These are phyloP conservation scores for Vachellia pachyceras DNA, from an alignment of 306 rosid species.

Conservation along the genomic window DNA sequence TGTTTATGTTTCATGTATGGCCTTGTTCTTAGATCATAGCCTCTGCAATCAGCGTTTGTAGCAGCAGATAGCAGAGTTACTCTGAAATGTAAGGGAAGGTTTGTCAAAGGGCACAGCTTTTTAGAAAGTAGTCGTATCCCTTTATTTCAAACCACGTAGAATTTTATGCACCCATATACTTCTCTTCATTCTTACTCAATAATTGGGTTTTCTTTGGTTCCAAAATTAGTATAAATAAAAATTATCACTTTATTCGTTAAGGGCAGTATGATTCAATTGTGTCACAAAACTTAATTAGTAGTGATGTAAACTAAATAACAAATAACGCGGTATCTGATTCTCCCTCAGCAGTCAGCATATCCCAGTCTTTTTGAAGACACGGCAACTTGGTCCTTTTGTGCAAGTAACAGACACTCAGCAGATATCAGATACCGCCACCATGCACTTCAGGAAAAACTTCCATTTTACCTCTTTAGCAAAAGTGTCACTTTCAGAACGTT, in stretches of 20 bases:
- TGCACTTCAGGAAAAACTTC: background rate
- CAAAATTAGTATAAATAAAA: background rate
- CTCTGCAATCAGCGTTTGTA: constrained; percentile 1
- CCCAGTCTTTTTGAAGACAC: background rate
- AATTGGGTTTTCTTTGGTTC: background rate
- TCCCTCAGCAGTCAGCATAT: background rate
- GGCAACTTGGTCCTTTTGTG: background rate
- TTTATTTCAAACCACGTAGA: constrained; percentile 35
- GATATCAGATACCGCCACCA: background rate
- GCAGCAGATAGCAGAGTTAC: constrained; percentile 10
- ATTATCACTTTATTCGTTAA: background rate
- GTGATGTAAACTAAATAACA: background rate
- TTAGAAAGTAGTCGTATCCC: constrained; percentile 19
- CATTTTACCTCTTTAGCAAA: background rate
- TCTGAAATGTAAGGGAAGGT: constrained; percentile 24
- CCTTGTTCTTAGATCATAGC: constrained; percentile 27
- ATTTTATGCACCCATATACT: constrained; percentile 27
- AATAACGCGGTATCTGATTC: background rate
- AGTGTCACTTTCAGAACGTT: too few relatives aligned
- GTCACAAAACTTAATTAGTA: background rate
- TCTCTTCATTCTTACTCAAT: background rate
- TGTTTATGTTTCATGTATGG: constrained; percentile 34
- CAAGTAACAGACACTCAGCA: background rate
- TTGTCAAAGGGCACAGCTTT: constrained; percentile 41
- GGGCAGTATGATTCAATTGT: background rate